A percentile compares a stretch with the other conserved stretches of the same genome.
Evolutionary conservation across 495 filamentous ascomycete genomes (phyloP).

Genomic region (Rhypophila decipiens): DNA sequence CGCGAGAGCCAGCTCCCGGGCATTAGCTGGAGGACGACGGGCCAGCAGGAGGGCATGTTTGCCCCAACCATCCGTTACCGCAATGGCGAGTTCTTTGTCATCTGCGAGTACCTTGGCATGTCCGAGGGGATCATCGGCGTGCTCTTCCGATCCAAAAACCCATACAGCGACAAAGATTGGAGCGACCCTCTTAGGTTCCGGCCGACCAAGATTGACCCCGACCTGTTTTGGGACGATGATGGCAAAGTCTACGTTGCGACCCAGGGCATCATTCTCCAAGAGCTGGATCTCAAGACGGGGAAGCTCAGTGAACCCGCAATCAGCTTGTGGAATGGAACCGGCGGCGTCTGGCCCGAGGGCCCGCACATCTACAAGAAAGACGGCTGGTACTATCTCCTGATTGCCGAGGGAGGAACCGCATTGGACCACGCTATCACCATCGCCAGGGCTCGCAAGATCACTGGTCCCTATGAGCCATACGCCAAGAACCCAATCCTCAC

Average conservation of each 20-base stretch:
- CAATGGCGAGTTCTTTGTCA: constrained; percentile 34
- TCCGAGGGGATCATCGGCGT: background rate
- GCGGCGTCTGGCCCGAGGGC: constrained; percentile 48
- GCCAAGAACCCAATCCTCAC: constrained; percentile 46
- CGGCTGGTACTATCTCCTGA: constrained; percentile 52
- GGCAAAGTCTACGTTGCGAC: constrained; percentile 35
- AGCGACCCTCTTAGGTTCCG: constrained; percentile 32
- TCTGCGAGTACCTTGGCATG: constrained; percentile 5
- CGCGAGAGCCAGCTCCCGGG: constrained; percentile 16
- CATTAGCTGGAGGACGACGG: constrained; percentile 12
- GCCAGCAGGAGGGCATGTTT: constrained; percentile 23
- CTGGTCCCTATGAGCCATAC: constrained; percentile 48
- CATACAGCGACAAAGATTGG: constrained; percentile 28
- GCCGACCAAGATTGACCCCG: constrained; percentile 32
- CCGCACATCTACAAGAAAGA: constrained; percentile 54
- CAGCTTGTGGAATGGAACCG: constrained; percentile 49
- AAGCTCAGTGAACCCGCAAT: constrained; percentile 22
- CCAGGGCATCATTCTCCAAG: constrained; percentile 23
- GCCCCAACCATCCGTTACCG: constrained; percentile 28
- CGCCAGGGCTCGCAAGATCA: constrained; percentile 34
- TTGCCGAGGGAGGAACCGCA: constrained; percentile 56
- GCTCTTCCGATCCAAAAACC: constrained; percentile 24
- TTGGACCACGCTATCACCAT: constrained; percentile 43
- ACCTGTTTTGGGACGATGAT: constrained; percentile 43
- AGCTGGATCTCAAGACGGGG: constrained; percentile 38